Evolutionary conservation across 225 moss, liverwort and hornwort species (phyloP), one percentile per base, ranked within the genome.

Genomic region (Neckera pumila): DNA sequence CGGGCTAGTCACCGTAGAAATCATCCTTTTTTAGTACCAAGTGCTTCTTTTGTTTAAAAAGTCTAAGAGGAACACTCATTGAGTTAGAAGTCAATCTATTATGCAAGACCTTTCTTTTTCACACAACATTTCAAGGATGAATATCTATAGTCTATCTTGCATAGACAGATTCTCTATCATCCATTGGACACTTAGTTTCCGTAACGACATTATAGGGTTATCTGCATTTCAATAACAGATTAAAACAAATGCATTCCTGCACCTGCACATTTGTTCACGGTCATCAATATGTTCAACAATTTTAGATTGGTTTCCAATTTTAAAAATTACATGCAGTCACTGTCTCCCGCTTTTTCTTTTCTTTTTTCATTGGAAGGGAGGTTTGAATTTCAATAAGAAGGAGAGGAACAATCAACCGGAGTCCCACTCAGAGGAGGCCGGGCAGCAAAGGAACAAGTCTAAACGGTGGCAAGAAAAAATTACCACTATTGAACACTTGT

Each of bases 391-490:
- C 1, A n/a, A 66, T n/a, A 20, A 21, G 20, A 20, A 66, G 21
- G 6, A 21, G n/a, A 10, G 34, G 34, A 65, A 34, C 5, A 65
- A 20, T 18, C 19, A 34, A 63, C 2, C 6, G 4, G 17, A 17
- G 17, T 4, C 34, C 18, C 7, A 65, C 5, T 36, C 2, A 12
- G 1, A 7, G 4, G 21, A 6, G 21, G 21, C 7, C 1, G 0
- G 20, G 7, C 0, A n/a, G 4, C 21, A n/a, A 36, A 10, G 36
- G 18, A 34, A 6, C 19, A 5, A 0, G 10, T 65, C 10, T 19
- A 19, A 47, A 47, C 11, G 12, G 21, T 11, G 6, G 21, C 0
- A 0, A n/a, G 66, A 22, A 69, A 65, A 67, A n/a, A 22, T 12
- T 12, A 21, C 12, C 1, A n/a, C 0, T 22, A 7, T n/a, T 66